Evolutionary conservation across 164 flowering plant species (phyloP).

Genomic region (Chloranthus sessilifolius): DNA sequence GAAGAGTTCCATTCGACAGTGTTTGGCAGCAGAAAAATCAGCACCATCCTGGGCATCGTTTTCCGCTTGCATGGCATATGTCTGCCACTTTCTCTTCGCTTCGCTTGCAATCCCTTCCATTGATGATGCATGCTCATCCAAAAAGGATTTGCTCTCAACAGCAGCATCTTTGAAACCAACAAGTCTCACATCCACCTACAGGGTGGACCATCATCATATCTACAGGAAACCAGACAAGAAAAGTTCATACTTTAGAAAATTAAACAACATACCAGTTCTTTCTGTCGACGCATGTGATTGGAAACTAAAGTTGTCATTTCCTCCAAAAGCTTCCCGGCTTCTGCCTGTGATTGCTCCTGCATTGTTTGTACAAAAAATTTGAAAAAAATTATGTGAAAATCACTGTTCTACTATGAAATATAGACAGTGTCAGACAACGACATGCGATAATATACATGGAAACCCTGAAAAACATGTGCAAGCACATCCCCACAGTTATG

Average conservation of each 20-base stretch:
- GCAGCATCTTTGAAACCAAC: conserved; percentile 48
- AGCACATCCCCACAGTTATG: too few species aligned
- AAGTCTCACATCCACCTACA: conserved; percentile 71
- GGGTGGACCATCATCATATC: conserved; percentile 1
- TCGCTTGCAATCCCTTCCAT: conserved; percentile 53
- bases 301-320: conserved; percentile 61
- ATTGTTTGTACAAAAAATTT: not conserved
- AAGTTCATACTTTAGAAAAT: not conserved
- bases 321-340: conserved; percentile 75
- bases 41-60: conserved; percentile 56
- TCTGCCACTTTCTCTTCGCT: conserved; percentile 91
- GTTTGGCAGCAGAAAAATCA: conserved; percentile 82
- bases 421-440: too few species aligned
- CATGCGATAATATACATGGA: too few species aligned
- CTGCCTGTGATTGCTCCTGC: conserved; percentile 80
- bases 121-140: conserved; percentile 66
- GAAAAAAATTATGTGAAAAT: not conserved
- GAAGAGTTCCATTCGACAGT: conserved; percentile 84
- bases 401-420: not conserved
- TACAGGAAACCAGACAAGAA: conserved; percentile 1
- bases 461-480: too few species aligned
- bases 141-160: conserved; percentile 38
- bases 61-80: conserved; percentile 58
- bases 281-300: conserved; percentile 56
- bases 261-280: conserved; percentile 58